Conservation (phyloP, 2,329 filamentous ascomycete species). For the Fusarium tricinctum region DNA sequence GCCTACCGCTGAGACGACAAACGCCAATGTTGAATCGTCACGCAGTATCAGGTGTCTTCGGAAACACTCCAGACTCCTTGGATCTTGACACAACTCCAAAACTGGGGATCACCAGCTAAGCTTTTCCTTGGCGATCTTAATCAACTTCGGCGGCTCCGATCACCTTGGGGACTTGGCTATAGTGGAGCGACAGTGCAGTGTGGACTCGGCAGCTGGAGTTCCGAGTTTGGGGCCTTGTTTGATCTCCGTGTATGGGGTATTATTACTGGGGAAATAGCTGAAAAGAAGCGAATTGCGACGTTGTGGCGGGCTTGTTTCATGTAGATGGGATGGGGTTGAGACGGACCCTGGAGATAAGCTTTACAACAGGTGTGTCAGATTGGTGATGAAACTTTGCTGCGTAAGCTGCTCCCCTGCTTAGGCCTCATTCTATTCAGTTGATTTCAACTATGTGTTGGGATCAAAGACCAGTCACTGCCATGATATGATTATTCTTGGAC, state of each 20-base stretch:
- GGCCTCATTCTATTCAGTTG: too few relatives aligned
- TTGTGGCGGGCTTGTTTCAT: neutral
- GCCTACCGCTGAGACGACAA: slow-evolving; percentile 18
- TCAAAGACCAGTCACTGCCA: neutral
- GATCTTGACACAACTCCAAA: slow-evolving; percentile 9
- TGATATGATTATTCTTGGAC: neutral
- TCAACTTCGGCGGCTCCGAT: too few relatives aligned
- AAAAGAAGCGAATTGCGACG: neutral
- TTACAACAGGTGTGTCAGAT: neutral
- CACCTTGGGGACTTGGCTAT: too few relatives aligned
- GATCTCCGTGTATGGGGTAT: neutral
- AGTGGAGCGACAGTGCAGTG: neutral
- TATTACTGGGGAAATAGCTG: too few relatives aligned
- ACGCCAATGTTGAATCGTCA: slow-evolving; percentile 12
- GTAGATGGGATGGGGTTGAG: neutral
- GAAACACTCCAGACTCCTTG: neutral
- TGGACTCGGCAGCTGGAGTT: neutral
- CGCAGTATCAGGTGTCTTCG: slow-evolving; percentile 3
- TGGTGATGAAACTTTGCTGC: neutral
- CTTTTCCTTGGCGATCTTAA: slow-evolving; percentile 24
- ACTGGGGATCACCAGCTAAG: slow-evolving; percentile 18
- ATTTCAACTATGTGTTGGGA: neutral
- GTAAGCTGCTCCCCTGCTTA: neutral
- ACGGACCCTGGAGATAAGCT: neutral
- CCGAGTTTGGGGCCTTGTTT: neutral